phyloP scores from a whole-genome alignment of 2,329 filamentous ascomycete genomes.

The Leptographium radiaticola region DNA sequence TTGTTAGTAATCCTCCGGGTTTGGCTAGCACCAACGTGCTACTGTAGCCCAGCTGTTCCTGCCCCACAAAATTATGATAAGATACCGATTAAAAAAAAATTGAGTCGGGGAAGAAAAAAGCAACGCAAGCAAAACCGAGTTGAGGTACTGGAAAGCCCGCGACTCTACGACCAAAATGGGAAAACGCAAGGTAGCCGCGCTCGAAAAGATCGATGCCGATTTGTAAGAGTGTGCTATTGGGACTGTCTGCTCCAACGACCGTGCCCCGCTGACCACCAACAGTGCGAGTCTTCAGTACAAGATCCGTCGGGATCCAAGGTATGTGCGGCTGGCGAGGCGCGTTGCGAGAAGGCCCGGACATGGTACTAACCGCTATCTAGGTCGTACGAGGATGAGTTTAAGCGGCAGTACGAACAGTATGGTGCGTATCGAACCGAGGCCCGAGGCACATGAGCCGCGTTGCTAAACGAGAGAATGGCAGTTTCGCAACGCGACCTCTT shows the following conservation, averaged over 20 bases:
- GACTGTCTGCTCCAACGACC: too few species aligned
- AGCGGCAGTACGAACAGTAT: conserved; percentile 83
- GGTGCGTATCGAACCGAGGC: conserved; percentile 24
- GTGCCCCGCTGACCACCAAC: background rate
- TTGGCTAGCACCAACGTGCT: too few species aligned
- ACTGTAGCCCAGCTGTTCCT: too few species aligned
- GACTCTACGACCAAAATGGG: conserved; percentile 38
- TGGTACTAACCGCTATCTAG: conserved; percentile 22
- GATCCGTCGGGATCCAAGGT: conserved; percentile 60
- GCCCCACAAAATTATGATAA: too few species aligned
- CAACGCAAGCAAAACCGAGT: background rate
- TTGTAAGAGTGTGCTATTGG: conserved; percentile 27
- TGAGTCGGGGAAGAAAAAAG: background rate
- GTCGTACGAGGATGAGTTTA: conserved; percentile 65
- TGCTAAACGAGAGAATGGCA: background rate
- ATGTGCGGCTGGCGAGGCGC: conserved; percentile 19
- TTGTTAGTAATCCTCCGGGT: too few species aligned
- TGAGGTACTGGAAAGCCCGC: too few species aligned
- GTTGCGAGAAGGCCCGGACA: background rate
- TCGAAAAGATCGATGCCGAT: conserved; percentile 92
- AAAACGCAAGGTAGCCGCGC: conserved; percentile 79
- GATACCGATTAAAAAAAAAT: background rate
- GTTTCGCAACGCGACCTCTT: conserved; percentile 77
- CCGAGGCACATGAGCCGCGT: too few species aligned
- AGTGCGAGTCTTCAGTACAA: conserved; percentile 83